phyloP scores from a whole-genome alignment of 305 asterid species.

The Ajuga reptans region DNA sequence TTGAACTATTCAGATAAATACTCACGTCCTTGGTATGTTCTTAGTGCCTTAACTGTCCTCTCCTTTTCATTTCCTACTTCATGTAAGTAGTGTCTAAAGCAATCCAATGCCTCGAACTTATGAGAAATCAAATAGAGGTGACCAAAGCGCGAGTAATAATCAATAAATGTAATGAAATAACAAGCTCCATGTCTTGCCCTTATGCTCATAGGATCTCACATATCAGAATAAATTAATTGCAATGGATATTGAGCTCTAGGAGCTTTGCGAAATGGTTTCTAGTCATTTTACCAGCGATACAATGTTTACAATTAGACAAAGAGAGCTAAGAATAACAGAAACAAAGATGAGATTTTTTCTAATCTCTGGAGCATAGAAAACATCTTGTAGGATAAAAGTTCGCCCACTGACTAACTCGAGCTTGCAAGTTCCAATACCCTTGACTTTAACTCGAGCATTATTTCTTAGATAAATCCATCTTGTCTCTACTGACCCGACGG shows the following conservation, averaged over 20 bases:
- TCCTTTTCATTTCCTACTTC: too few relatives aligned
- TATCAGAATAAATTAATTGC: background rate
- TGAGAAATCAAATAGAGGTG: too few relatives aligned
- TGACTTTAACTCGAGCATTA: background rate
- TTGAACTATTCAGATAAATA: too few relatives aligned
- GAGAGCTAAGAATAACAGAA: too few relatives aligned
- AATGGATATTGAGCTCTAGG: background rate
- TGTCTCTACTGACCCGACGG: background rate
- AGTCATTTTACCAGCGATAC: background rate
- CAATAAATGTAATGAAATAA: background rate
- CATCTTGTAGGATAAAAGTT: background rate
- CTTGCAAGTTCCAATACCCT: background rate
- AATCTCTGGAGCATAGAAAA: background rate
- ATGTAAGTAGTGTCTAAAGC: too few relatives aligned
- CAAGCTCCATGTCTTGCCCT: background rate
- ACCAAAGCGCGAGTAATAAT: background rate
- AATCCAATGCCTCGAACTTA: too few relatives aligned
- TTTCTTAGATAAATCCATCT: background rate
- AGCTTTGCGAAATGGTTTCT: background rate
- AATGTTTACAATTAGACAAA: background rate
- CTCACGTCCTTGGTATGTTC: too few relatives aligned
- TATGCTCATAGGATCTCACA: background rate
- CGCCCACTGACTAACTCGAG: background rate
- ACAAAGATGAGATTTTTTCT: background rate
- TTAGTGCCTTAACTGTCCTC: too few relatives aligned